Evolutionary conservation across 106 monocot genomes (phyloP).

Genomic region (Dactylorhiza incarnata): DNA sequence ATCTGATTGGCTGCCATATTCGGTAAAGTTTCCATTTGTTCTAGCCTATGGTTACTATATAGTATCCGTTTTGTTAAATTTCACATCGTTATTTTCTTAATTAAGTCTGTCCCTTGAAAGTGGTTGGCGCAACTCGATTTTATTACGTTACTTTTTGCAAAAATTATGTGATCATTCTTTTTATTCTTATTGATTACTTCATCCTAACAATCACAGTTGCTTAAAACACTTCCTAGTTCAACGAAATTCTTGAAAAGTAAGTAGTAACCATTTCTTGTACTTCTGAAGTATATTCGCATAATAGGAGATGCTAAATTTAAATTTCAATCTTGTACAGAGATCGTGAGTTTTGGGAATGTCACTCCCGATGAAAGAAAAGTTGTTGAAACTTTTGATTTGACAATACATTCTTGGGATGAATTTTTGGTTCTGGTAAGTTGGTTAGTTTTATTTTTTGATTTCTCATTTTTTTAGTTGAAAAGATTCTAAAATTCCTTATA

Average conservation of each 20-base stretch:
- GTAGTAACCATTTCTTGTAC: conserved; percentile 6
- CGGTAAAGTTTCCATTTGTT: neutral
- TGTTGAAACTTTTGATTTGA: conserved; percentile 57
- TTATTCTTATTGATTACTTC: conserved; percentile 1
- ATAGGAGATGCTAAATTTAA: neutral
- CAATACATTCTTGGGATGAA: conserved; percentile 79
- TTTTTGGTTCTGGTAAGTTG: conserved; percentile 63
- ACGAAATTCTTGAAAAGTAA: conserved; percentile 71
- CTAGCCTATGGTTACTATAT: neutral
- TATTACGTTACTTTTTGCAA: neutral
- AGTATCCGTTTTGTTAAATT: neutral
- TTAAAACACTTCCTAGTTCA: conserved; percentile 60
- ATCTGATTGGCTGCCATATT: neutral
- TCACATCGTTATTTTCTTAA: neutral
- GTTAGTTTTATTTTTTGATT: neutral
- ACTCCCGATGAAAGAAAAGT: conserved; percentile 50
- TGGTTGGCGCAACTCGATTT: neutral
- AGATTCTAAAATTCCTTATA: neutral
- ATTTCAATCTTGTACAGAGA: conserved; percentile 25
- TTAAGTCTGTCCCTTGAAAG: neutral
- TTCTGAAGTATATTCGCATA: conserved; percentile 1
- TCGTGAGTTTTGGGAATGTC: conserved; percentile 89
- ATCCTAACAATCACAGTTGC: conserved; percentile 22
- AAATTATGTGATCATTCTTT: neutral
- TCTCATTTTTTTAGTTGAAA: neutral